Percentiles rank a stretch among this genome's conserved stretches.
These are phyloP conservation scores for Fusarium sp. DNA, from an alignment of 2,329 filamentous ascomycete genomes.

Conservation along the genomic window DNA sequence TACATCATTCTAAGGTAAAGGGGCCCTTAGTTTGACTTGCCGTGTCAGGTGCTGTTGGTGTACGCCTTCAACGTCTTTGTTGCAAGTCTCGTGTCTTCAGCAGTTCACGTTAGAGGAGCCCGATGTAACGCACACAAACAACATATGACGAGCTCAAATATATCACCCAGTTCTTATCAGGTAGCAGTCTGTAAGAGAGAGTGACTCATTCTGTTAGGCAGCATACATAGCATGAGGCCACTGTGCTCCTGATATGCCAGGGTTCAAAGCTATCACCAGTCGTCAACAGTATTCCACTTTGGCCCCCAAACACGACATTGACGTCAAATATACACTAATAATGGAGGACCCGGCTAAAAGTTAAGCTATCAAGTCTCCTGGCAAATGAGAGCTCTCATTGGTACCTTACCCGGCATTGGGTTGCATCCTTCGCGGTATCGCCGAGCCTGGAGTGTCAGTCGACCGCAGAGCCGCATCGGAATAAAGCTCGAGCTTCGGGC, in stretches of 20 bases:
- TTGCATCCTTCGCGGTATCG: background rate
- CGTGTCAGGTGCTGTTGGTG: background rate
- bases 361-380: background rate
- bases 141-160: background rate
- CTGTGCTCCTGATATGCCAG: background rate
- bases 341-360: background rate
- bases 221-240: background rate
- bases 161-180: background rate
- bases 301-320: background rate
- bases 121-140: background rate
- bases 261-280: background rate
- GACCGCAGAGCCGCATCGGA: constrained; percentile 14
- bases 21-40: too few relatives aligned
- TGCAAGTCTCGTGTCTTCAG: background rate
- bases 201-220: background rate
- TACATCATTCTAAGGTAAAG: background rate
- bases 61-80: background rate
- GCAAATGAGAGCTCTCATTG: background rate
- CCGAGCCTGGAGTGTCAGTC: background rate
- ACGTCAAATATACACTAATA: background rate
- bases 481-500: constrained; percentile 4
- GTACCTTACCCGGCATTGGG: background rate
- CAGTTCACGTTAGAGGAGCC: background rate
- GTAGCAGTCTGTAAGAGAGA: background rate
- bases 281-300: background rate